Evolutionary conservation across 139 green algal genomes (phyloP), one percentile per base, ranked within the genome.

Genomic region (Tetraselmis chui): DNA sequence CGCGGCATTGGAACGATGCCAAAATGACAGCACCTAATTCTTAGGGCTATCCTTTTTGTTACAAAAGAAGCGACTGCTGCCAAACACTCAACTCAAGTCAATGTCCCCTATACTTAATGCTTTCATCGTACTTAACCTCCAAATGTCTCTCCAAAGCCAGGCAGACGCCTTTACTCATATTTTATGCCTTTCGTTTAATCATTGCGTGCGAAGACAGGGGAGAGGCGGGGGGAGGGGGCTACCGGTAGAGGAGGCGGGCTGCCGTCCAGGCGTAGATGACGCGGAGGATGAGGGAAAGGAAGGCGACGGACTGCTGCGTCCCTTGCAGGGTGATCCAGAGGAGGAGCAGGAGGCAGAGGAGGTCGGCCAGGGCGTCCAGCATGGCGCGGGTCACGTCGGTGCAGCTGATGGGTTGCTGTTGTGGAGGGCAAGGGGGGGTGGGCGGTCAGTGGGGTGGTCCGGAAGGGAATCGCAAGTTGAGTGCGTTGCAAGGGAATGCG

Each of bases 271-370:
- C 45, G 45, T 67, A 67, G 45, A 67, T 67, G 45, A 67, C 45
- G 45, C 45, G 45, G 11, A 67, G 5, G 45, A 67, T 67, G 45
- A 67, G 45, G 11, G 45, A 67, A 5, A 67, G 45, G 45, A 67
- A 67, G 45, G 45, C 45, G 18, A 67, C 18, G 11, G 45, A 67
- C 45, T 67, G 45, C 45, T 67, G 45, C 45, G 45, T 67, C 11
- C 45, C 45, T 18, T 67, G 11, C 5, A 67, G 18, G 45, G 11
- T 67, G 45, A 67, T 67, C 45, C 45, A 78, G 23, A 80, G 77
- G 28, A 80, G 28, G 2, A 80, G 77, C 27, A 80, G 77, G 23
- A 32, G 24, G 27, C 75, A 78, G 23, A 80, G 77, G 23, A 32
- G 29, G n/a, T 80, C 27, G 75, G 75, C 77, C 77, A 80, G 27